These are phyloP conservation scores for Schwanniomyces polymorphus DNA, from an alignment of 805 yeast species.

Conservation along the genomic window DNA sequence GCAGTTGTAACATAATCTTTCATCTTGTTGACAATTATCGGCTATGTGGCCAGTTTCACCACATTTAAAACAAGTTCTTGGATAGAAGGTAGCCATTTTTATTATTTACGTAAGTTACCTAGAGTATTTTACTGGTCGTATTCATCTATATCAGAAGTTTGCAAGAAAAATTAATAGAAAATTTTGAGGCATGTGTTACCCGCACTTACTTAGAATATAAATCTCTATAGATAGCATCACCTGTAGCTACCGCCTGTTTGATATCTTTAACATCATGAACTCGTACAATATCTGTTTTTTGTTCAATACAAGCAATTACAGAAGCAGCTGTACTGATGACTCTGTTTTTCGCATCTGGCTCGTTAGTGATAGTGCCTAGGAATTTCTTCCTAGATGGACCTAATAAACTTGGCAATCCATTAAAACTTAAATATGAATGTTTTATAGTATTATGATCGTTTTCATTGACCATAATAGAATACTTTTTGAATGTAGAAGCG, in stretches of 20 bases:
- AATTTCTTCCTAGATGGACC: conserved; percentile 92
- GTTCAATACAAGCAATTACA: conserved; percentile 69
- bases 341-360: conserved; percentile 57
- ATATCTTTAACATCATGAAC: conserved; percentile 79
- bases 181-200: conserved; percentile 1
- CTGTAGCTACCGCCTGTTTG: conserved; percentile 47
- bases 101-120: neutral
- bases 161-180: neutral
- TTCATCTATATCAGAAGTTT: neutral
- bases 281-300: conserved; percentile 76
- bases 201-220: conserved; percentile 7
- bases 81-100: conserved; percentile 44
- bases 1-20: conserved; percentile 91
- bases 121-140: neutral
- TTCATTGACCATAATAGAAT: conserved; percentile 30
- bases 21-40: conserved; percentile 80
- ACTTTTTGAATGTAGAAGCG: conserved; percentile 48
- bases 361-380: conserved; percentile 71
- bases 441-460: conserved; percentile 10
- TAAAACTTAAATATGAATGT: conserved; percentile 40
- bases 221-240: conserved; percentile 69
- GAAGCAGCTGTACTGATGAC: conserved; percentile 76
- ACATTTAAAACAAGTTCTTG: conserved; percentile 87
- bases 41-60: conserved; percentile 92
- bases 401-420: conserved; percentile 64